A percentile compares a stretch with the other conserved stretches of the same genome.
phyloP scores from a whole-genome alignment of 371 early-diverging fungal species.

The Mucor piriformis region DNA sequence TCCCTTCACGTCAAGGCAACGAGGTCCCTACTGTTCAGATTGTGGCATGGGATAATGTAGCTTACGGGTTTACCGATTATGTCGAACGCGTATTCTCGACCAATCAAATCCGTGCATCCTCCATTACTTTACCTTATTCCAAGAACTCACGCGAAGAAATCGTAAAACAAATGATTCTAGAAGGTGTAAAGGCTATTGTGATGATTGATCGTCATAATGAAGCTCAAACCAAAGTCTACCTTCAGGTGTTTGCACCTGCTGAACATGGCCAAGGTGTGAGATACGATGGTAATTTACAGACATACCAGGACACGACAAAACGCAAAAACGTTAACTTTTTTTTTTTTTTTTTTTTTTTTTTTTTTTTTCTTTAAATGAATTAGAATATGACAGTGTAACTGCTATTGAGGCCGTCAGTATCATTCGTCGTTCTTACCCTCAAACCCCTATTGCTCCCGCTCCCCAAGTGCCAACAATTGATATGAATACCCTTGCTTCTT shows the following conservation, averaged over 20 bases:
- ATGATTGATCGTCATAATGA: conserved; percentile 22
- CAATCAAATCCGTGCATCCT: conserved; percentile 14
- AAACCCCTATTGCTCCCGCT: background rate
- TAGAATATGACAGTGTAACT: conserved; percentile 34
- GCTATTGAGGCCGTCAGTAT: conserved; percentile 28
- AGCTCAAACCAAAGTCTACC: conserved; percentile 14
- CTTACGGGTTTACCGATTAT: conserved; percentile 5
- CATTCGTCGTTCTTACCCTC: conserved; percentile 14
- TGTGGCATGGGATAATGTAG: conserved; percentile 22
- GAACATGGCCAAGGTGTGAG: conserved; percentile 21
- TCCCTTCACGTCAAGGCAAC: conserved; percentile 6
- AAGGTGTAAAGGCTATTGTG: conserved; percentile 34
- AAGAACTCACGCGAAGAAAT: conserved; percentile 11
- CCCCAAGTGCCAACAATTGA: conserved; percentile 10
- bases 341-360: background rate
- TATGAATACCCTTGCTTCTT: conserved; percentile 26
- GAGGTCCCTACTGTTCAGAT: conserved; percentile 28
- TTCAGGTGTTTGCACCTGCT: conserved; percentile 29
- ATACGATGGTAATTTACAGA: conserved; percentile 29
- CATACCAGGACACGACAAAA: too few species aligned
- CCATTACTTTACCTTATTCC: conserved; percentile 15
- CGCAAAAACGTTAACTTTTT: too few species aligned
- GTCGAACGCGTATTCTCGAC: conserved; percentile 21
- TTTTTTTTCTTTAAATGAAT: background rate
- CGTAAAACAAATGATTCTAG: conserved; percentile 28